A percentile compares a stretch with the other conserved stretches of the same genome.
phyloP scores from a whole-genome alignment of 345 rosid genomes.

The Euphorbia tirucalli region DNA sequence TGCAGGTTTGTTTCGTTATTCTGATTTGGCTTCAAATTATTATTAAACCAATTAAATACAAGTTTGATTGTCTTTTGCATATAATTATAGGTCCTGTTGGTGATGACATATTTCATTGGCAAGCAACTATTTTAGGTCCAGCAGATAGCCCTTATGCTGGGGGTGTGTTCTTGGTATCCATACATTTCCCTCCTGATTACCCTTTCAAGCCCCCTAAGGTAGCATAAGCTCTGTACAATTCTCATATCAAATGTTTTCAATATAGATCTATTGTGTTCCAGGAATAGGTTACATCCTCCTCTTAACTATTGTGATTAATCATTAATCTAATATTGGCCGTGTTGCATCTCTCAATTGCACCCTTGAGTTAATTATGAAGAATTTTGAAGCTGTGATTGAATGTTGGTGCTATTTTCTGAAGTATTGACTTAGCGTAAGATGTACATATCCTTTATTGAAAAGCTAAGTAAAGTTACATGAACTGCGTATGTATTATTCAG shows the following conservation, averaged over 20 bases:
- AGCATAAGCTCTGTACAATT: not conserved
- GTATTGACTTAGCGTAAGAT: not conserved
- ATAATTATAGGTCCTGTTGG: conserved; percentile 15
- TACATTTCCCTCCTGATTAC: conserved; percentile 21
- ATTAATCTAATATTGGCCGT: too few species aligned
- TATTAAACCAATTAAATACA: too few species aligned
- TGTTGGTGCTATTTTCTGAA: not conserved
- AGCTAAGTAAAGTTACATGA: not conserved
- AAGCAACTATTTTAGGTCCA: conserved; percentile 24
- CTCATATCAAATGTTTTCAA: not conserved
- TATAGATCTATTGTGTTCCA: not conserved
- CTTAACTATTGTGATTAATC: too few species aligned
- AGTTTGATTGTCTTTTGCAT: not conserved
- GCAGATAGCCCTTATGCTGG: conserved; percentile 22
- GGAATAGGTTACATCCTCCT: too few species aligned
- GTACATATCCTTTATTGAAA: not conserved
- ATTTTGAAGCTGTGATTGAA: not conserved
- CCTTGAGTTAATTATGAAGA: not conserved
- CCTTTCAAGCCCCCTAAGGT: conserved; percentile 26
- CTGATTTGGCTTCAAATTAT: not conserved
- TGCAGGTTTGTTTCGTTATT: conserved; percentile 16
- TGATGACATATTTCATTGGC: conserved; percentile 20
- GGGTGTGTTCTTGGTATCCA: conserved; percentile 6
- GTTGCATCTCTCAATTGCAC: not conserved
- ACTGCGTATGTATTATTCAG: too few species aligned